phyloP scores from a whole-genome alignment of 192 early-diverging fungal species.

The Backusella circina region DNA sequence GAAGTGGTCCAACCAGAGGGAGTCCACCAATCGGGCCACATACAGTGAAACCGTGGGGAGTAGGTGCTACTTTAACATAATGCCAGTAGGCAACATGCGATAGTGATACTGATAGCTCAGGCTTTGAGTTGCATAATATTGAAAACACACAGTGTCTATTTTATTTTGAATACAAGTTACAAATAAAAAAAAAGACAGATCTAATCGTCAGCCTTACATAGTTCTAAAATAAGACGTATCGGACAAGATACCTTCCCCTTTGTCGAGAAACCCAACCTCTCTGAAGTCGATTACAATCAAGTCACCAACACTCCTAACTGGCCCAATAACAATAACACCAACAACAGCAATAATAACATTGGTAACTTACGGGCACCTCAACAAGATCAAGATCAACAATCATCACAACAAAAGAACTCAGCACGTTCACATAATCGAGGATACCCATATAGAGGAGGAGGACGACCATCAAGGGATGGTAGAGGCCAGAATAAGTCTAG shows the following conservation, averaged over 20 bases:
- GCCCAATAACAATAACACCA: background rate
- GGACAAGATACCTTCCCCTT: conserved; percentile 49
- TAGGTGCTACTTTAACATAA: background rate
- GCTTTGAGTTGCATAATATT: background rate
- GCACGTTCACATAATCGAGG: background rate
- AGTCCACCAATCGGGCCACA: background rate
- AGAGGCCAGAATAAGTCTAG: background rate
- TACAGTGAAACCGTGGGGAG: background rate
- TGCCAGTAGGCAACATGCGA: background rate
- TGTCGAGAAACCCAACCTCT: conserved; percentile 35
- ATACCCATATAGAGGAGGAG: background rate
- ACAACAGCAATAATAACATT: background rate
- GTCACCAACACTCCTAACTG: background rate
- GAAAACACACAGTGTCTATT: background rate
- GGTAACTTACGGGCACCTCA: background rate
- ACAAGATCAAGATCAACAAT: background rate
- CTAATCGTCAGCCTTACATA: conserved; percentile 44
- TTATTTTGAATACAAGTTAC: background rate
- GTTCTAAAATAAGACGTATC: conserved; percentile 52
- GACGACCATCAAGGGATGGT: background rate
- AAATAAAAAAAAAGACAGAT: conserved; percentile 41
- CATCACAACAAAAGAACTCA: background rate
- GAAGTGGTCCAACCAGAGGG: background rate
- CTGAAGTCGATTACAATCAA: conserved; percentile 7
- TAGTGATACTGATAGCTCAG: background rate